Evolutionary conservation across 768 basidiomycete species (phyloP).

Genomic region (Daedalea quercina): DNA sequence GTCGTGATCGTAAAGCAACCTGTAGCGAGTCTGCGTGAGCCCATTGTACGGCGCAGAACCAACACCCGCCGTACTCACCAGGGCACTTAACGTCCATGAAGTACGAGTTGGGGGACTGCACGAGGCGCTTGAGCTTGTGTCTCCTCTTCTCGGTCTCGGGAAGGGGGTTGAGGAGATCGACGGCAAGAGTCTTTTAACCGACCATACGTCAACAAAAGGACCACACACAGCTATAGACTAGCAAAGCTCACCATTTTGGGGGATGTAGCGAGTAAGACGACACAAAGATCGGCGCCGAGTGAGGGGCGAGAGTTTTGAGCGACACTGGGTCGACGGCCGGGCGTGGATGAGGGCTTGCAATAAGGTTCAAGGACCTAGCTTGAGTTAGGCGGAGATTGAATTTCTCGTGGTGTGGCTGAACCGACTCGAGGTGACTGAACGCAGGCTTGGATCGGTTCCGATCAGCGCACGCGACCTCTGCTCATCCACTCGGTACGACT

Average conservation of each 20-base stretch:
- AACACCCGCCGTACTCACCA: slow-evolving; percentile 41
- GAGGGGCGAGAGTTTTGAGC: slow-evolving; percentile 15
- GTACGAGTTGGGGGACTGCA: slow-evolving; percentile 97
- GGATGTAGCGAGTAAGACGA: slow-evolving; percentile 6
- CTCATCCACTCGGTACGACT: too few relatives aligned
- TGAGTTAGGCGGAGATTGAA: slow-evolving; percentile 11
- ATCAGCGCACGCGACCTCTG: too few relatives aligned
- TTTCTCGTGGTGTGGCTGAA: slow-evolving; percentile 4
- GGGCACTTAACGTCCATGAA: slow-evolving; percentile 99
- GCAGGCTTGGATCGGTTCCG: too few relatives aligned
- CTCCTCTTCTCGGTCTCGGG: slow-evolving; percentile 77
- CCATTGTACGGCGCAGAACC: background rate
- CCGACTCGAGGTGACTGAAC: background rate
- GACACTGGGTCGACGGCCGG: slow-evolving; percentile 17
- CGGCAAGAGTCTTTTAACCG: slow-evolving; percentile 73
- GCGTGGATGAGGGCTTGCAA: slow-evolving; percentile 16
- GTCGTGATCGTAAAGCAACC: slow-evolving; percentile 95
- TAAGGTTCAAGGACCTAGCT: slow-evolving; percentile 14
- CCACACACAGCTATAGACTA: background rate
- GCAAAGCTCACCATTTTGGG: slow-evolving; percentile 21
- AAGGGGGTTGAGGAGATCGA: slow-evolving; percentile 97
- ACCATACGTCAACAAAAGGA: background rate
- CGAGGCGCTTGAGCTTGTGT: slow-evolving; percentile 99
- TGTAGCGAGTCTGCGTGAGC: slow-evolving; percentile 21
- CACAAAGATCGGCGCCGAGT: slow-evolving; percentile 13